Evolutionary conservation across 768 basidiomycete genomes (phyloP), one percentile per base, ranked within the genome.

Genomic region (Russula griseocarnosa): DNA sequence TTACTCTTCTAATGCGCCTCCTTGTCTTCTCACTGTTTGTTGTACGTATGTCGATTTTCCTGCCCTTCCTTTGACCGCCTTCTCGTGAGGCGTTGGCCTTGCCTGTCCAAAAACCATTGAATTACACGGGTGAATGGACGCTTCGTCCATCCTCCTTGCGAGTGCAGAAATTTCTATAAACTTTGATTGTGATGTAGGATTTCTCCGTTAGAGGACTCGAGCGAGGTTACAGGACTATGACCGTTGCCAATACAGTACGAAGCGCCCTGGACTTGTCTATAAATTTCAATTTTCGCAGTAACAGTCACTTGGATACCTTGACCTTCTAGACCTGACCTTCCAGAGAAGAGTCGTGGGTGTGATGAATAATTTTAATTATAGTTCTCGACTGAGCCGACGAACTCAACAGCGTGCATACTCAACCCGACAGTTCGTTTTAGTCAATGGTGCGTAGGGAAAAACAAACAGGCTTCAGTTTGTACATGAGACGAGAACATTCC

Each of bases 141-240:
- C 14, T 62, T 56, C n/a, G 18, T 46, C 46, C 47, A 26, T 60
- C 18, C n/a, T 26, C 32, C 55, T 50, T 30, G n/a, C 22, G 54
- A 46, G 32, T 42, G 55, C n/a, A 42, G 22, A 32, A n/a, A 46
- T 61, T 52, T 61, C 49, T 56, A 36, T 57, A 47, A 60, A 61
- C 20, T 52, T 32, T 61, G 51, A 61, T 57, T 52, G 52, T 56
- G 55, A 51, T 44, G 58, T 54, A 32, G 53, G 58, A 59, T 50
- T 32, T 49, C 24, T 22, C 53, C 13, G 16, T 9, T 55, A 40
- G 36, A 20, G 72, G 70, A 4, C 80, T 76, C 53, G 71, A 73
- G 51, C 22, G 26, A 32, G 18, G 58, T 32, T 69, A 52, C 70
- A 69, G 52, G 63, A 53, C 11, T 28, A 53, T 44, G 42, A 13